A percentile compares a stretch with the other conserved stretches of the same genome.
phyloP scores from a whole-genome alignment of 2,329 filamentous ascomycete genomes.

The Hymenoscyphus occultus region DNA sequence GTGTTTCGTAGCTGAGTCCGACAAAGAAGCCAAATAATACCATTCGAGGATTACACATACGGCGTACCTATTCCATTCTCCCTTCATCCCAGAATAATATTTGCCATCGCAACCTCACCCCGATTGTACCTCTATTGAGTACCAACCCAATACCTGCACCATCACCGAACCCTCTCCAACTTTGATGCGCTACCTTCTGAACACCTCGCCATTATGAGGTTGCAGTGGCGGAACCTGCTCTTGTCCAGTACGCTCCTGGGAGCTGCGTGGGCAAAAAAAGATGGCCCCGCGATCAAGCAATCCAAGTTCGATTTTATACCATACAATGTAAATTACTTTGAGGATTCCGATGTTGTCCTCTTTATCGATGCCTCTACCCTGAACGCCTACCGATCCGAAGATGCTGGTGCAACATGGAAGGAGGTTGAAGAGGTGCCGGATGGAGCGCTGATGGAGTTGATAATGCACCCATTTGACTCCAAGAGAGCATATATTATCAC shows the following conservation, averaged over 20 bases:
- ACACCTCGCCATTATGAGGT: slow-evolving; percentile 36
- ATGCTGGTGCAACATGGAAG: slow-evolving; percentile 79
- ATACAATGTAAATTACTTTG: slow-evolving; percentile 78
- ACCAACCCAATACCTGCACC: not conserved
- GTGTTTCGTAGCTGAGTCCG: slow-evolving; percentile 3
- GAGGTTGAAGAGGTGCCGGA: slow-evolving; percentile 62
- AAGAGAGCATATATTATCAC: slow-evolving; percentile 80
- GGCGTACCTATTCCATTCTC: not conserved
- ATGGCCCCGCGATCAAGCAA: slow-evolving; percentile 59
- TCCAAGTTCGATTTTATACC: slow-evolving; percentile 67
- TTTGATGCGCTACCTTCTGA: slow-evolving; percentile 34
- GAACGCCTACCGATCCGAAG: slow-evolving; percentile 71
- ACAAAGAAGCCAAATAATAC: slow-evolving; percentile 14
- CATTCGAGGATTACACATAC: not conserved
- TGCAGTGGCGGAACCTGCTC: slow-evolving; percentile 35
- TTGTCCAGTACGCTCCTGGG: slow-evolving; percentile 30
- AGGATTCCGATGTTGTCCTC: slow-evolving; percentile 79
- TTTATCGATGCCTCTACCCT: slow-evolving; percentile 64
- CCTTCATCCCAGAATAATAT: not conserved
- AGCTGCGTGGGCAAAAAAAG: slow-evolving; percentile 34
- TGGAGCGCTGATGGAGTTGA: slow-evolving; percentile 59
- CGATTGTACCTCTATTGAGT: slow-evolving; percentile 1
- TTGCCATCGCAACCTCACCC: not conserved
- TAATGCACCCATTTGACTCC: slow-evolving; percentile 75
- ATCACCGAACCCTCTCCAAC: slow-evolving; percentile 16